phyloP scores from a whole-genome alignment of 495 filamentous ascomycete genomes.

The Astrothelium macrocarpum region DNA sequence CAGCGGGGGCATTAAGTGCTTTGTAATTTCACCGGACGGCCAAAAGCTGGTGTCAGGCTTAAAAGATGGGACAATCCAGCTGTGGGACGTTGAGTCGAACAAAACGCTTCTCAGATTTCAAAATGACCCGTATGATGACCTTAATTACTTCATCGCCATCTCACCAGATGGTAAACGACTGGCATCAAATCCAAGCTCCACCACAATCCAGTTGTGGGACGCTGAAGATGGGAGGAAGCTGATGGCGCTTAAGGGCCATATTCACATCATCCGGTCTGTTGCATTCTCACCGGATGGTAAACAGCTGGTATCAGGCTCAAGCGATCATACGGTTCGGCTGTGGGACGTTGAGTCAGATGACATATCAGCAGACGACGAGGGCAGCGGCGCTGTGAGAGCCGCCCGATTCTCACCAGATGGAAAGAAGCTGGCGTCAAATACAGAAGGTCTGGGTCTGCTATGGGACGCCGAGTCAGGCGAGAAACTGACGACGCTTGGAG shows the following conservation, averaged over 20 bases:
- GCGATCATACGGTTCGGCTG: background rate
- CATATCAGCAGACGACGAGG: background rate
- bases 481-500: too few species aligned
- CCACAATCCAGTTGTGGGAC: too few species aligned
- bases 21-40: background rate
- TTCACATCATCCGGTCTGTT: background rate
- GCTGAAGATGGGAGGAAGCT: background rate
- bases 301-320: conserved; percentile 4
- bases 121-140: too few species aligned
- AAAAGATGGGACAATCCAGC: background rate
- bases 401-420: too few species aligned
- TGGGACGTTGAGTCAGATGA: conserved; percentile 9
- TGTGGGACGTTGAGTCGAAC: background rate
- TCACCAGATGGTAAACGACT: too few species aligned
- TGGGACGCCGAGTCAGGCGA: too few species aligned
- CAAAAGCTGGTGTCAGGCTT: background rate
- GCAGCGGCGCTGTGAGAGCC: too few species aligned
- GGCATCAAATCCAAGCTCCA: too few species aligned
- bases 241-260: background rate
- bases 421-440: too few species aligned
- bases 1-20: background rate
- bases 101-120: background rate
- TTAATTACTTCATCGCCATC: too few species aligned
- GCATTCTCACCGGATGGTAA: conserved; percentile 4
- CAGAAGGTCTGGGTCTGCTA: too few species aligned